Conservation (phyloP, 2,329 filamentous ascomycete species). For the Trichophyton schoenleinii region DNA sequence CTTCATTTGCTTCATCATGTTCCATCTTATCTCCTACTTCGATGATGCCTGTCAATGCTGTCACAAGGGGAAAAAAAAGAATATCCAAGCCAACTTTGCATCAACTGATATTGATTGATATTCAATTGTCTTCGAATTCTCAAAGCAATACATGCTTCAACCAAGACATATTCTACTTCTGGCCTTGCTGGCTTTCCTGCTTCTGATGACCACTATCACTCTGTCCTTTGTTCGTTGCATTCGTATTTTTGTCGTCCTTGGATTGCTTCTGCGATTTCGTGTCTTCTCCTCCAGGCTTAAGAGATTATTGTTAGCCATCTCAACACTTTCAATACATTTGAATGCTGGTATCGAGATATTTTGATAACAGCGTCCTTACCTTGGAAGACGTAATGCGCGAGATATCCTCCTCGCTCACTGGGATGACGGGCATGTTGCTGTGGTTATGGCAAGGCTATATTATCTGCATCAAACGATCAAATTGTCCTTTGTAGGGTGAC, state of each 20-base stretch:
- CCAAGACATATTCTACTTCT: neutral
- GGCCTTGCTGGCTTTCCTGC: neutral
- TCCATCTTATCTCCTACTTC: neutral
- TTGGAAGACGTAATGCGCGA: slow-evolving; percentile 7
- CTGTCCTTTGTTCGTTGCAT: neutral
- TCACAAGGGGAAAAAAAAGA: neutral
- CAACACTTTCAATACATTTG: neutral
- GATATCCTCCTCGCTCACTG: slow-evolving; percentile 4
- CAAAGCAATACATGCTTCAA: neutral
- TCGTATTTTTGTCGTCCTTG: slow-evolving; percentile 1
- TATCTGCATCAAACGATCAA: too few species aligned
- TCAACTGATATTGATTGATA: too few species aligned
- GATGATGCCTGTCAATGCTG: neutral
- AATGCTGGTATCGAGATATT: too few species aligned
- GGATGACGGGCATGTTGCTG: neutral
- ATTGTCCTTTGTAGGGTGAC: too few species aligned
- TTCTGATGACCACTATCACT: neutral
- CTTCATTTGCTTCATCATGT: neutral
- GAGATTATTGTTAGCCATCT: too few species aligned
- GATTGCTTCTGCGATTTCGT: neutral
- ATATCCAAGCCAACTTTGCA: too few species aligned
- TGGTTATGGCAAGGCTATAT: neutral
- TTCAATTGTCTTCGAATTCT: too few species aligned
- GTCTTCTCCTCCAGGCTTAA: too few species aligned
- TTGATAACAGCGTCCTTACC: neutral